Percentiles rank a stretch among this genome's conserved stretches.
Conservation (phyloP, 2,329 filamentous ascomycete genomes). For the Torrubiellomyces zombiae region DNA sequence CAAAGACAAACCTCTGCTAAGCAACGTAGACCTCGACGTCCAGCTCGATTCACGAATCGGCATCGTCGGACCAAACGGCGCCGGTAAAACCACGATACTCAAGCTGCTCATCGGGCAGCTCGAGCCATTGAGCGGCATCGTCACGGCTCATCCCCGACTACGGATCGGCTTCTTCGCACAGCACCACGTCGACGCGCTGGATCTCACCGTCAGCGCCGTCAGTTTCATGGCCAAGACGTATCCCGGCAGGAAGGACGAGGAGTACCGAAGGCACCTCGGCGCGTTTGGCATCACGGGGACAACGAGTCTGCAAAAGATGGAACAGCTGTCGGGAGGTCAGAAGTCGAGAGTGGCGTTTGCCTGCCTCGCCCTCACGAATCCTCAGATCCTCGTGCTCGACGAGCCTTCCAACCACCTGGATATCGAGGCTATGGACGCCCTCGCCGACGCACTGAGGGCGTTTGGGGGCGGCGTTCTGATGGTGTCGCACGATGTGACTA, state of each 20-base stretch:
- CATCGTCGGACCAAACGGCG: conserved; percentile 97
- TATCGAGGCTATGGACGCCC: conserved; percentile 97
- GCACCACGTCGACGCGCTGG: conserved; percentile 92
- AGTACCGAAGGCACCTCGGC: conserved; percentile 88
- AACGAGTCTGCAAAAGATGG: conserved; percentile 94
- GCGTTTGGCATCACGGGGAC: conserved; percentile 85
- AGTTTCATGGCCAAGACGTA: conserved; percentile 92
- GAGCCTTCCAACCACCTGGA: conserved; percentile 97
- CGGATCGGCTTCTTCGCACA: conserved; percentile 95
- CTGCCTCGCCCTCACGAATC: conserved; percentile 84
- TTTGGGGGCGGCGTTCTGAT: conserved; percentile 95
- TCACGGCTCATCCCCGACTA: conserved; percentile 75
- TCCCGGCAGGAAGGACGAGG: conserved; percentile 83
- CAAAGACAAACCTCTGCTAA: conserved; percentile 61
- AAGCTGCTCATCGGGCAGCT: conserved; percentile 91
- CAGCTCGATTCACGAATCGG: conserved; percentile 96
- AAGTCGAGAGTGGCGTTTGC: conserved; percentile 97
- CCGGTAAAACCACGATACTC: conserved; percentile 95
- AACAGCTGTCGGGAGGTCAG: conserved; percentile 81
- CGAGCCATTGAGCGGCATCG: conserved; percentile 57
- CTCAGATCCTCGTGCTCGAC: conserved; percentile 93
- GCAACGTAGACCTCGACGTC: conserved; percentile 83
- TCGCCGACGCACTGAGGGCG: conserved; percentile 64
- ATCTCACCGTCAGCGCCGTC: conserved; percentile 76
- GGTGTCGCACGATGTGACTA: conserved; percentile 98